Base-by-base conservation (phyloP, 352 stramenopile species). In the Elongisporangium anandrum region DNA sequence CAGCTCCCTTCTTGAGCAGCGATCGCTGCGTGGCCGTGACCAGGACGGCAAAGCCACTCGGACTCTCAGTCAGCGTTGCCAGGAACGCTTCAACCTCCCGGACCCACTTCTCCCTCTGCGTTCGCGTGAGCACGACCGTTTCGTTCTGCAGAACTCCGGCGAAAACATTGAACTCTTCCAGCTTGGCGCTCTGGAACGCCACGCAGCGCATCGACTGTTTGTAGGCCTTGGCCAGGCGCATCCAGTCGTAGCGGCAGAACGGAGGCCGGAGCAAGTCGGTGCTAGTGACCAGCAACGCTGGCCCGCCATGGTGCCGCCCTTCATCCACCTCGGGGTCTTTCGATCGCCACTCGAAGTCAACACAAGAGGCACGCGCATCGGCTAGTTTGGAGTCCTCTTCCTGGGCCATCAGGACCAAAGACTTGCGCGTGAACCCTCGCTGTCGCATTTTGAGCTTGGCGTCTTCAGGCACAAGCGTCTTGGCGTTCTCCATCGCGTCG, bases 81-180 rank as follows among this genome's bases (percentile, higher is more conserved):
- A 75, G 48, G 41, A 85, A 82, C 8, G 12, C 15, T 19, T 83
- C 55, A 1, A 77, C 76, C 17, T 88, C 70, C 0, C 52, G 19
- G 2, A 72, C 59, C 79, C 79, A 92, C 53, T 73, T 77, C 16
- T 69, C 55, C n/a, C 88, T 73, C 61, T 92, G 75, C 6, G 64
- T 49, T 26, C 73, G 81, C 66, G 75, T 75, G 54, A 87, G 51
- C 2, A 80, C 60, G 1, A 65, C 74, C 10, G 84, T 70, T 0
- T 66, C 26, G 45, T 60, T 73, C 66, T 87, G 79, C 22, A 92
- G 52, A 13, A 81, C 66, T 0, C 59, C 66, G 16, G 72, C 79
- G 4, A 90, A 58, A 0, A 70, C 54, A 41, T 92, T 92, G 63
- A 72, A 92, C 57, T 75, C 72, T 19, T 92, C 79, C 26, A 92